Evolutionary conservation across 495 filamentous ascomycete species (phyloP).

Genomic region (Aspergillus nanangensis): DNA sequence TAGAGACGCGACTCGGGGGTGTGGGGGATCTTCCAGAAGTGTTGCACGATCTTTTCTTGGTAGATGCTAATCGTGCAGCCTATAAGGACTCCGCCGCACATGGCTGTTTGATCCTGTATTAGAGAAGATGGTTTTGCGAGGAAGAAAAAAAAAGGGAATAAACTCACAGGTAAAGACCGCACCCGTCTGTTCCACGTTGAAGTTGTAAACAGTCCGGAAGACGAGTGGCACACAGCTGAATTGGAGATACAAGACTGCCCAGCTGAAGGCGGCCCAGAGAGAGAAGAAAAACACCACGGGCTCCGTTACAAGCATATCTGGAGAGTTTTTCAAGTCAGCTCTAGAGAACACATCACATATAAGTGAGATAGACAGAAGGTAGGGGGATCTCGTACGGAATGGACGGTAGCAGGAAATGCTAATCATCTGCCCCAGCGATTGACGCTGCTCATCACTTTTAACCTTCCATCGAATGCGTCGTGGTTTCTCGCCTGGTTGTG

Average conservation of each 20-base stretch:
- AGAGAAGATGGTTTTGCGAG: too few species aligned
- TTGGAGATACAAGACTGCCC: slow-evolving; percentile 85
- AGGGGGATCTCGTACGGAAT: slow-evolving; percentile 50
- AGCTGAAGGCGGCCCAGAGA: slow-evolving; percentile 84
- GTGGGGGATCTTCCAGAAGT: slow-evolving; percentile 38
- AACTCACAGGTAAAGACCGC: slow-evolving; percentile 63
- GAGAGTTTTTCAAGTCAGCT: slow-evolving; percentile 4
- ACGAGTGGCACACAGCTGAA: slow-evolving; percentile 76
- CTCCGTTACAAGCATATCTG: slow-evolving; percentile 77
- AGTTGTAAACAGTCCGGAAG: slow-evolving; percentile 65
- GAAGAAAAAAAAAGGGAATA: too few species aligned
- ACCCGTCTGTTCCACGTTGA: slow-evolving; percentile 61
- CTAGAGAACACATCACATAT: too few species aligned
- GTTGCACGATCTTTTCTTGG: slow-evolving; percentile 54
- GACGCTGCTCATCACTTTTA: slow-evolving; percentile 75
- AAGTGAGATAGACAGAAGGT: too few species aligned
- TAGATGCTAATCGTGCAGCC: slow-evolving; percentile 71
- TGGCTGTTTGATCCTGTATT: too few species aligned
- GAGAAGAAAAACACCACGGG: slow-evolving; percentile 95
- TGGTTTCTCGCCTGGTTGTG: slow-evolving; percentile 26
- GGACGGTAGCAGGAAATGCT: slow-evolving; percentile 69
- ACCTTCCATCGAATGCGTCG: slow-evolving; percentile 78
- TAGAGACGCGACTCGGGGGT: slow-evolving; percentile 79
- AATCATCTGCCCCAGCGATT: slow-evolving; percentile 66
- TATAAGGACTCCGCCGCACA: slow-evolving; percentile 63